Evolutionary conservation across 768 basidiomycete genomes (phyloP).

Genomic region (Lentinula sp.): DNA sequence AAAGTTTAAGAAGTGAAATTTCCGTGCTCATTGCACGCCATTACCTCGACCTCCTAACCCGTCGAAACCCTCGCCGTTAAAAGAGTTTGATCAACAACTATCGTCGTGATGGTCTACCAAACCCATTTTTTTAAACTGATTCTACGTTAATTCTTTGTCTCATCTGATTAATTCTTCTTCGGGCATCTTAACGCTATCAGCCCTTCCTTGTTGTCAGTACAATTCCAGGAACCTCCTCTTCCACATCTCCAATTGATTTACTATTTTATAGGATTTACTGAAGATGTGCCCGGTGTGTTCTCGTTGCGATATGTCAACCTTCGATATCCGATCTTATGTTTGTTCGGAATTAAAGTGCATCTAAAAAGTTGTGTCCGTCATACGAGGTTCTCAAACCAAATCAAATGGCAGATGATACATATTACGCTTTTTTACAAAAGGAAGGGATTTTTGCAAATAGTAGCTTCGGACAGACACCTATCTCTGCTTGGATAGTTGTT

Average conservation of each 20-base stretch:
- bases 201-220: slow-evolving; percentile 29
- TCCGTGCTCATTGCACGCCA: too few relatives aligned
- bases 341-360: slow-evolving; percentile 3
- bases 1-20: too few relatives aligned
- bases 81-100: background rate
- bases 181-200: slow-evolving; percentile 22
- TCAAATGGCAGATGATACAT: background rate
- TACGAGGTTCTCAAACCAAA: slow-evolving; percentile 9
- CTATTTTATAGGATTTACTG: slow-evolving; percentile 8
- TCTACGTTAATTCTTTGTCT: background rate
- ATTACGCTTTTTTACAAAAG: background rate
- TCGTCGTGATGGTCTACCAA: background rate
- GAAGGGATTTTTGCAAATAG: too few relatives aligned
- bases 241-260: slow-evolving; percentile 6
- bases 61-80: background rate
- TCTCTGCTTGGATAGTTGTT: too few relatives aligned
- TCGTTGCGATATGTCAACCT: background rate
- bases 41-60: too few relatives aligned
- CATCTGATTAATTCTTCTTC: background rate
- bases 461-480: background rate
- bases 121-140: background rate
- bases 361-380: slow-evolving; percentile 15
- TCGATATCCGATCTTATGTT: slow-evolving; percentile 1
- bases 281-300: slow-evolving; percentile 7
- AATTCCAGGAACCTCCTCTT: slow-evolving; percentile 22